Evolutionary conservation across 805 yeast species (phyloP).

Genomic region (Lipomyces mesembrius): DNA sequence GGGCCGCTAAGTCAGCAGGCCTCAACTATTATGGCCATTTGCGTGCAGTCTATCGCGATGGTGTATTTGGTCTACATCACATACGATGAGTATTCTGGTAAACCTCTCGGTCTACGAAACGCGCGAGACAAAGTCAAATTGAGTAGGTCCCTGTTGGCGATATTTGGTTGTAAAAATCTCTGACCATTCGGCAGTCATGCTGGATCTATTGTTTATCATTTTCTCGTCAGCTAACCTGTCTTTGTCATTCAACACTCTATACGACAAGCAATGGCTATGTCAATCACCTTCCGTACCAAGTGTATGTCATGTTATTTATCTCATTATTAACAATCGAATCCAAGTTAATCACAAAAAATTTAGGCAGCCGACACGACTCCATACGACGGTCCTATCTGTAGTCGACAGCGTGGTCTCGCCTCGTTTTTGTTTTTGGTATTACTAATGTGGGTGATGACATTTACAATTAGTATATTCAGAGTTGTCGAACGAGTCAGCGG

Average conservation of each 20-base stretch:
- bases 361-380: conserved; percentile 8
- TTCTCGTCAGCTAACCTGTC: conserved; percentile 88
- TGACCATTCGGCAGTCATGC: conserved; percentile 52
- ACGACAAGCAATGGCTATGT: conserved; percentile 84
- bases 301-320: background rate
- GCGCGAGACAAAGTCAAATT: conserved; percentile 83
- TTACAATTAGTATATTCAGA: conserved; percentile 72
- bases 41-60: conserved; percentile 78
- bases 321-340: background rate
- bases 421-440: conserved; percentile 77
- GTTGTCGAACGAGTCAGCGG: conserved; percentile 36
- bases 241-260: conserved; percentile 80
- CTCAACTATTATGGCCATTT: conserved; percentile 89
- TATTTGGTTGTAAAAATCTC: conserved; percentile 4
- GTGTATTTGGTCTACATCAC: conserved; percentile 80
- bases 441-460: conserved; percentile 82
- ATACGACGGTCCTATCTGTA: conserved; percentile 56
- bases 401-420: conserved; percentile 76
- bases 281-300: conserved; percentile 20
- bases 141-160: conserved; percentile 35
- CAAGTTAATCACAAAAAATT: background rate
- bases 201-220: conserved; percentile 85
- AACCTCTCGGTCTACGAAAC: conserved; percentile 87
- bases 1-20: conserved; percentile 69
- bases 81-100: conserved; percentile 87